phyloP scores from a whole-genome alignment of 352 stramenopile species.

The Phytophthora tubulina region DNA sequence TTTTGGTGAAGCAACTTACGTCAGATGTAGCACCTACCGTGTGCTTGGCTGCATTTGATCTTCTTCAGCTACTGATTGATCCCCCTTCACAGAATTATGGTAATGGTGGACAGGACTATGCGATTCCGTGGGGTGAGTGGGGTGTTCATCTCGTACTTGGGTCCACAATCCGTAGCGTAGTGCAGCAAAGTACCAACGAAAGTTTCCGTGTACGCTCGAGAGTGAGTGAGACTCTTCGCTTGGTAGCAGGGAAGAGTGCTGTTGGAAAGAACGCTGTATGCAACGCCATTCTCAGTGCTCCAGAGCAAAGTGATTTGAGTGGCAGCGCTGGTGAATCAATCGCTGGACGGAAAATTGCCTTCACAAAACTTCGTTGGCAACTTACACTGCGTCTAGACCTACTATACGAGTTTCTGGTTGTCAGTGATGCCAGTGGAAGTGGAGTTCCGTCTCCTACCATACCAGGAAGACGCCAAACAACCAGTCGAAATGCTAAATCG shows the following conservation, averaged over 20 bases:
- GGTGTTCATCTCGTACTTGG: conserved; percentile 79
- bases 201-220: conserved; percentile 69
- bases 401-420: conserved; percentile 58
- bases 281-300: conserved; percentile 76
- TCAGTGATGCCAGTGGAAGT: conserved; percentile 31
- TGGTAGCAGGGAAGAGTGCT: conserved; percentile 55
- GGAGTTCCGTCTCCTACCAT: conserved; percentile 29
- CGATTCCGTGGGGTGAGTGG: conserved; percentile 84
- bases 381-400: conserved; percentile 68
- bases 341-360: conserved; percentile 53
- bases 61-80: conserved; percentile 67
- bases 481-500: conserved; percentile 17
- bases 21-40: conserved; percentile 58
- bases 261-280: conserved; percentile 71
- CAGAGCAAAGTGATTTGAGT: conserved; percentile 64
- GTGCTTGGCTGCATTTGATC: conserved; percentile 61
- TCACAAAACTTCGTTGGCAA: conserved; percentile 72
- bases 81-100: conserved; percentile 37
- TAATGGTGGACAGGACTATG: conserved; percentile 43
- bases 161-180: conserved; percentile 77
- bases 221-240: conserved; percentile 57
- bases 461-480: conserved; percentile 18
- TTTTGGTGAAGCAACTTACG: conserved; percentile 75
- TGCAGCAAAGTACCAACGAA: conserved; percentile 75
- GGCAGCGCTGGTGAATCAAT: conserved; percentile 43